These are phyloP conservation scores for Podaxis sp. DNA, from an alignment of 768 basidiomycete species.

Conservation along the genomic window DNA sequence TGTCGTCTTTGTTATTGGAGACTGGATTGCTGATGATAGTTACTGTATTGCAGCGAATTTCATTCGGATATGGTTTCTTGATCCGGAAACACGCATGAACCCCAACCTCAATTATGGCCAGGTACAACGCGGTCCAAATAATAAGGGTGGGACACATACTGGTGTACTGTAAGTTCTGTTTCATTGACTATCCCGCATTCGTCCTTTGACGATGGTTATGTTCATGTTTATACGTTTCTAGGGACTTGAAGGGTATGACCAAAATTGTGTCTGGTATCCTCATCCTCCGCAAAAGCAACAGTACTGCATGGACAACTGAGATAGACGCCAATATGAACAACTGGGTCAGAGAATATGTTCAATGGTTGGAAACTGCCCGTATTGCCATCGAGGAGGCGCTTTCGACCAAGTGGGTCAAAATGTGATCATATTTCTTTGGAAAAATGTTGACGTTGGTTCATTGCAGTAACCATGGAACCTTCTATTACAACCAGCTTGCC, in stretches of 20 bases:
- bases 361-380: slow-evolving; percentile 52
- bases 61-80: slow-evolving; percentile 61
- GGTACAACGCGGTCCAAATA: slow-evolving; percentile 42
- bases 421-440: background rate
- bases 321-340: slow-evolving; percentile 46
- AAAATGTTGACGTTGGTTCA: background rate
- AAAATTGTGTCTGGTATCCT: slow-evolving; percentile 56
- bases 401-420: slow-evolving; percentile 47
- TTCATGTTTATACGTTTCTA: slow-evolving; percentile 21
- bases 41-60: slow-evolving; percentile 34
- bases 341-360: slow-evolving; percentile 54
- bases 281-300: slow-evolving; percentile 49
- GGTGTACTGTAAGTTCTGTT: slow-evolving; percentile 44
- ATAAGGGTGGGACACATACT: slow-evolving; percentile 45
- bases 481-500: slow-evolving; percentile 60
- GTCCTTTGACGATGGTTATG: background rate
- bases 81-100: slow-evolving; percentile 57
- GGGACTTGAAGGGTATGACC: slow-evolving; percentile 58
- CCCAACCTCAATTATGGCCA: slow-evolving; percentile 63
- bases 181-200: background rate
- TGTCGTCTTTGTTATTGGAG: background rate
- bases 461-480: slow-evolving; percentile 64
- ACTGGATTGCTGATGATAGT: background rate
- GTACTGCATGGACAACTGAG: slow-evolving; percentile 53
- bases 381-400: slow-evolving; percentile 47